Percentiles rank a stretch among this genome's conserved stretches.
phyloP scores from a whole-genome alignment of 805 yeast genomes.

The Naumovozyma baii region DNA sequence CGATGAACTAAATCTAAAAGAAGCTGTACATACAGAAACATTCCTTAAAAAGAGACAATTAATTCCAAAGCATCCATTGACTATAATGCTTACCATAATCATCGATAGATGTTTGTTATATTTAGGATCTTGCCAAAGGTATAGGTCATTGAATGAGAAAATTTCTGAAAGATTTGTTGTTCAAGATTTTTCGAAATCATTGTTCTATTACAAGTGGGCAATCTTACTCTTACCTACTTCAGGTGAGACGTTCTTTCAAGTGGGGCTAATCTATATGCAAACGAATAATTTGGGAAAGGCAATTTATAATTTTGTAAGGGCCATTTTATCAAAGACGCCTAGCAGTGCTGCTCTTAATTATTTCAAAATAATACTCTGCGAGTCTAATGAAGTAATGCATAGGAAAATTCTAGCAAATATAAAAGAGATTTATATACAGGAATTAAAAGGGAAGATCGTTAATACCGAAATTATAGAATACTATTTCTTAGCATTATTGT shows the following conservation, averaged over 20 bases:
- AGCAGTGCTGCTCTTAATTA: constrained; percentile 40
- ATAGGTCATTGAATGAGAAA: constrained; percentile 41
- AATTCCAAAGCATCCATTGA: not conserved
- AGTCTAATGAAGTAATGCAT: constrained; percentile 26
- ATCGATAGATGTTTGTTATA: constrained; percentile 31
- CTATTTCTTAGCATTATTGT: constrained; percentile 25
- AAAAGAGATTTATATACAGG: constrained; percentile 15
- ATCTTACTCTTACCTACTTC: constrained; percentile 52
- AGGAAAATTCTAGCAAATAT: constrained; percentile 17
- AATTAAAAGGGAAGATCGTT: constrained; percentile 18
- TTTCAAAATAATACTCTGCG: constrained; percentile 32
- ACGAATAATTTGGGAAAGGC: constrained; percentile 20
- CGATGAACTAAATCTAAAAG: not conserved
- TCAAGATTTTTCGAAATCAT: constrained; percentile 36
- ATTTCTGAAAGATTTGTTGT: constrained; percentile 31
- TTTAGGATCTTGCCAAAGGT: constrained; percentile 51
- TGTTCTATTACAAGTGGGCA: constrained; percentile 43
- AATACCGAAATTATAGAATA: constrained; percentile 28
- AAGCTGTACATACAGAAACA: constrained; percentile 4
- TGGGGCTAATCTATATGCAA: constrained; percentile 21
- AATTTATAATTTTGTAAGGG: constrained; percentile 33
- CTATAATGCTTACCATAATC: constrained; percentile 1
- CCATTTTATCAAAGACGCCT: constrained; percentile 45
- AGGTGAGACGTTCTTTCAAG: constrained; percentile 43
- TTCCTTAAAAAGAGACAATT: constrained; percentile 4